Percentiles rank a stretch among this genome's conserved stretches.
Evolutionary conservation across 2,329 filamentous ascomycete genomes (phyloP).

Genomic region (Corinectria fuckeliana): DNA sequence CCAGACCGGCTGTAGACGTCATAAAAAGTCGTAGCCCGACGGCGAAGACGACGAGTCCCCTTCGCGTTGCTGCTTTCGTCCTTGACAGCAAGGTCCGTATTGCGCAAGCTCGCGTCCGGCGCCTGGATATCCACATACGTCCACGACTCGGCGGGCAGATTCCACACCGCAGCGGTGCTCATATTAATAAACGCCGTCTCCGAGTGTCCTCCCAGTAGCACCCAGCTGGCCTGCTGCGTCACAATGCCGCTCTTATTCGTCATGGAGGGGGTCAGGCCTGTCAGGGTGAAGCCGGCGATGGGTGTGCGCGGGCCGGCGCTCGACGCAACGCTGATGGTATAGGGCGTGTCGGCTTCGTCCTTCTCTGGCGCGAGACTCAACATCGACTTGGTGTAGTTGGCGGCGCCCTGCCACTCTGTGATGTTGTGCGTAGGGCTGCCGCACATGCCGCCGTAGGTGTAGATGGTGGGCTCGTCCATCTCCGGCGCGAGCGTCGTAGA

Average conservation of each 20-base stretch:
- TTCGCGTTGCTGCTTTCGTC: slow-evolving; percentile 13
- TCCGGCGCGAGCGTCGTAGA: slow-evolving; percentile 63
- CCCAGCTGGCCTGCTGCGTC: slow-evolving; percentile 77
- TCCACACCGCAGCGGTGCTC: slow-evolving; percentile 88
- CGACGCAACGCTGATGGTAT: slow-evolving; percentile 48
- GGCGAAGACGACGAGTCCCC: slow-evolving; percentile 15
- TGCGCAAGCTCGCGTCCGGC: slow-evolving; percentile 43
- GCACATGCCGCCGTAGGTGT: slow-evolving; percentile 92
- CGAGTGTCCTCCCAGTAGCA: slow-evolving; percentile 87
- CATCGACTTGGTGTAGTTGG: slow-evolving; percentile 84
- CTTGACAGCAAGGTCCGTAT: slow-evolving; percentile 63
- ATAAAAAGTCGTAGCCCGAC: slow-evolving; percentile 28
- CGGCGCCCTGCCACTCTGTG: slow-evolving; percentile 68
- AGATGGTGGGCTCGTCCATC: slow-evolving; percentile 64
- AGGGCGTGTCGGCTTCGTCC: slow-evolving; percentile 38
- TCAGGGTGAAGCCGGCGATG: slow-evolving; percentile 88
- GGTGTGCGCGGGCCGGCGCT: slow-evolving; percentile 71
- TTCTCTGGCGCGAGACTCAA: slow-evolving; percentile 63
- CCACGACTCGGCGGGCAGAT: slow-evolving; percentile 86
- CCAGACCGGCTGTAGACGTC: slow-evolving; percentile 82
- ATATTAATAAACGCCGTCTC: slow-evolving; percentile 88
- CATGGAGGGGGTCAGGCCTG: slow-evolving; percentile 72
- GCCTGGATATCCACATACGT: slow-evolving; percentile 74
- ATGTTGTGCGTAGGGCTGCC: slow-evolving; percentile 53
- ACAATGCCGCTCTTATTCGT: slow-evolving; percentile 70